phyloP scores from a whole-genome alignment of 768 basidiomycete genomes.

The Tricholoma sp. region DNA sequence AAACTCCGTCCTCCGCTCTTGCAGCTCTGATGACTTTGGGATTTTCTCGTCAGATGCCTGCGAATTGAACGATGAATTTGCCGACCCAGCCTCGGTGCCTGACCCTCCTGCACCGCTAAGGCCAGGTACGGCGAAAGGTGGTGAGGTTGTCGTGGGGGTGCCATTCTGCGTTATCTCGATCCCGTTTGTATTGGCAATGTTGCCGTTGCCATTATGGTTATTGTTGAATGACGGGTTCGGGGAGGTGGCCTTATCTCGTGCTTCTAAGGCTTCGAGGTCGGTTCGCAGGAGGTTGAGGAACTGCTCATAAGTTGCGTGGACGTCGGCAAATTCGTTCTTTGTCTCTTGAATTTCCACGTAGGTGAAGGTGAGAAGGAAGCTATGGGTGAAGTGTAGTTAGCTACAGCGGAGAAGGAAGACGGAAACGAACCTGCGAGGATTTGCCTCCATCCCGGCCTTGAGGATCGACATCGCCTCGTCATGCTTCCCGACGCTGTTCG shows the following conservation, averaged over 20 bases:
- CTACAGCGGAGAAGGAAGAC: neutral
- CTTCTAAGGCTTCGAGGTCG: slow-evolving; percentile 60
- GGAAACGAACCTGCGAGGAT: slow-evolving; percentile 59
- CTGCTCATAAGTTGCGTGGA: slow-evolving; percentile 66
- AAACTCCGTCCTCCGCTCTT: slow-evolving; percentile 62
- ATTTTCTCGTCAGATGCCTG: slow-evolving; percentile 51
- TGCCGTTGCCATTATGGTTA: slow-evolving; percentile 4
- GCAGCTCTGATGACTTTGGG: slow-evolving; percentile 47
- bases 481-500: slow-evolving; percentile 61
- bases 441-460: slow-evolving; percentile 83
- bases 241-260: slow-evolving; percentile 27
- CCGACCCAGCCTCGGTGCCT: slow-evolving; percentile 25
- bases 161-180: neutral
- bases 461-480: slow-evolving; percentile 83
- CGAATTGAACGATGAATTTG: slow-evolving; percentile 42
- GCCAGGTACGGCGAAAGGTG: neutral
- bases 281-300: slow-evolving; percentile 62
- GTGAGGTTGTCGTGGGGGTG: neutral
- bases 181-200: slow-evolving; percentile 1
- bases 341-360: slow-evolving; percentile 70
- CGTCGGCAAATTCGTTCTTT: slow-evolving; percentile 54
- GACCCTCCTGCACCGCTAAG: neutral
- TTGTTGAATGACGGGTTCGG: neutral
- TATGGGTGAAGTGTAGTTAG: slow-evolving; percentile 23
- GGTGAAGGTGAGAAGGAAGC: slow-evolving; percentile 88